Evolutionary conservation across 2,329 filamentous ascomycete genomes (phyloP).

Genomic region (Dactylonectria estremocensis): DNA sequence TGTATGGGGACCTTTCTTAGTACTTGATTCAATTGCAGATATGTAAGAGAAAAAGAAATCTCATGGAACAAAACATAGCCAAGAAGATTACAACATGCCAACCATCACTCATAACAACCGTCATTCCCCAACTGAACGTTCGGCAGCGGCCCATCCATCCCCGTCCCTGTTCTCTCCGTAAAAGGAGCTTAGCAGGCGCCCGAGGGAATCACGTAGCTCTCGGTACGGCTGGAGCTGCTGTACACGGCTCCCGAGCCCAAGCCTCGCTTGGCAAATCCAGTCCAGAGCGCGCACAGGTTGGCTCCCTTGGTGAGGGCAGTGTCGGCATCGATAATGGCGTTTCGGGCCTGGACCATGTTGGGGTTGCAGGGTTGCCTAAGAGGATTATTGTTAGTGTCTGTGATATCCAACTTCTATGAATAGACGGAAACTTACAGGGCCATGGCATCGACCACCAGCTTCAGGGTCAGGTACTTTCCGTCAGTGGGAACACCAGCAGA

Average conservation of each 20-base stretch:
- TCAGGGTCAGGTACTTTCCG: conserved; percentile 66
- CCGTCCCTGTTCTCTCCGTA: background rate
- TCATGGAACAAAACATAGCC: background rate
- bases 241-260: conserved; percentile 59
- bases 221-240: conserved; percentile 45
- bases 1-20: no score
- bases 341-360: conserved; percentile 66
- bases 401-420: no score
- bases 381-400: conserved; percentile 4
- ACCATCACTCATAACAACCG: background rate
- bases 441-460: conserved; percentile 68
- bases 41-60: background rate
- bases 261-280: conserved; percentile 70
- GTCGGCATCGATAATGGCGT: conserved; percentile 71
- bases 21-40: background rate
- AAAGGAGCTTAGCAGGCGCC: conserved; percentile 40
- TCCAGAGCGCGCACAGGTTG: conserved; percentile 69
- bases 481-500: conserved; percentile 64
- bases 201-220: conserved; percentile 51
- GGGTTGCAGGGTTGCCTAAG: conserved; percentile 68
- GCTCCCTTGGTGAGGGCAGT: conserved; percentile 64
- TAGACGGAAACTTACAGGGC: conserved; percentile 51
- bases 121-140: background rate
- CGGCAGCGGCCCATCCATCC: background rate
- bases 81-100: background rate